A percentile compares a stretch with the other conserved stretches of the same genome.
Conservation (phyloP, 1,284 basidiomycete genomes). For the Ganoderma lucidum region DNA sequence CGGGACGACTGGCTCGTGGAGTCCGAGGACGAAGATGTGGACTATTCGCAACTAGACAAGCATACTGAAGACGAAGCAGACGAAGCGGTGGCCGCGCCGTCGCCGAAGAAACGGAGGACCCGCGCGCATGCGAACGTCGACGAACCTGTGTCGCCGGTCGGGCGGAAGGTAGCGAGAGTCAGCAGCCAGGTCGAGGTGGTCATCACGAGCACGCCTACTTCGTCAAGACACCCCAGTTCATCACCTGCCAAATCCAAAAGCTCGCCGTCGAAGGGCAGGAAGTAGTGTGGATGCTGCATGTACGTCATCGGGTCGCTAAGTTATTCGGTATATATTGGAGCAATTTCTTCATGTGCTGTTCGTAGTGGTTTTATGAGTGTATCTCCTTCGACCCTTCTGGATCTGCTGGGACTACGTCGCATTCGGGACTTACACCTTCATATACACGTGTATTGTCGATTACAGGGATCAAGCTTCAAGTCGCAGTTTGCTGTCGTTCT, state of each 20-base stretch:
- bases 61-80: conserved; percentile 20
- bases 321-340: conserved; percentile 14
- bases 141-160: conserved; percentile 15
- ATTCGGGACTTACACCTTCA: neutral
- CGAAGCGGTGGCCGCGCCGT: conserved; percentile 7
- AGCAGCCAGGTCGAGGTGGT: conserved; percentile 24
- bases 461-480: too few species aligned
- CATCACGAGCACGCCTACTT: conserved; percentile 13
- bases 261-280: conserved; percentile 3
- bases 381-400: neutral
- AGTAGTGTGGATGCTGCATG: neutral
- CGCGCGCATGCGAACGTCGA: neutral
- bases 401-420: neutral
- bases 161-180: conserved; percentile 19
- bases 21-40: conserved; percentile 37
- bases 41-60: conserved; percentile 36
- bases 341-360: neutral
- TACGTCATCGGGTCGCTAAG: conserved; percentile 9
- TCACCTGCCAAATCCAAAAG: conserved; percentile 3
- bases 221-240: conserved; percentile 3
- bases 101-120: conserved; percentile 24
- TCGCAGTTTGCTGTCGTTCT: neutral
- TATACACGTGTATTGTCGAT: neutral
- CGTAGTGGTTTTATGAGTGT: neutral
- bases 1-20: conserved; percentile 27